phyloP scores from a whole-genome alignment of 2,329 filamentous ascomycete species.

The Colletotrichum simmondsii region DNA sequence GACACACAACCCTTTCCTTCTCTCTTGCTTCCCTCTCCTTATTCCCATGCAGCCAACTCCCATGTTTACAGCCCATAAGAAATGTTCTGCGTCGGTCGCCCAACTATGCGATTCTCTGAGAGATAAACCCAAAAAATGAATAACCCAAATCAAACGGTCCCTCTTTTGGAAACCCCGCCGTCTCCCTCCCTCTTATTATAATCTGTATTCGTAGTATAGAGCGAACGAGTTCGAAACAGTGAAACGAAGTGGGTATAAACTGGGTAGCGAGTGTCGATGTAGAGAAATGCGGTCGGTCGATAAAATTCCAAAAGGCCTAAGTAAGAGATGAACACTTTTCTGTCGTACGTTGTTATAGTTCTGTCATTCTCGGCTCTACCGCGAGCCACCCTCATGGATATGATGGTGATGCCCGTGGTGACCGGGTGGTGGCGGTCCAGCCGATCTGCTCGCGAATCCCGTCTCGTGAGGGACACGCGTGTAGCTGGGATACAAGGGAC shows the following conservation, averaged over 20 bases:
- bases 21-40: not conserved
- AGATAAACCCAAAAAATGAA: not conserved
- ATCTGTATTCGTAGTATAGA: conserved; percentile 20
- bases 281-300: not conserved
- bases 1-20: not conserved
- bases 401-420: conserved; percentile 23
- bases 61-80: not conserved
- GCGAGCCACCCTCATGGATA: conserved; percentile 22
- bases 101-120: conserved; percentile 34
- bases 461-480: conserved; percentile 34
- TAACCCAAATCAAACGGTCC: conserved; percentile 17
- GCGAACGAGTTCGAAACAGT: conserved; percentile 9
- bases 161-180: conserved; percentile 1
- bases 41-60: conserved; percentile 8
- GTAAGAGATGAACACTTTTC: conserved; percentile 2
- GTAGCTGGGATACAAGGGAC: conserved; percentile 31
- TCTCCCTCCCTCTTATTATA: conserved; percentile 21
- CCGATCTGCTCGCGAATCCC: conserved; percentile 31
- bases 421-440: conserved; percentile 11
- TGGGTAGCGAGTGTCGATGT: conserved; percentile 17
- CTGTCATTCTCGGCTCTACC: not conserved
- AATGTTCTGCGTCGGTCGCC: conserved; percentile 31
- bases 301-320: not conserved
- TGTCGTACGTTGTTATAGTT: conserved; percentile 19
- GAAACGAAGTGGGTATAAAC: conserved; percentile 30